A percentile compares a stretch with the other conserved stretches of the same genome.
Conservation (phyloP, 371 early-diverging fungal genomes). For the Dinochytrium kinnereticum region DNA sequence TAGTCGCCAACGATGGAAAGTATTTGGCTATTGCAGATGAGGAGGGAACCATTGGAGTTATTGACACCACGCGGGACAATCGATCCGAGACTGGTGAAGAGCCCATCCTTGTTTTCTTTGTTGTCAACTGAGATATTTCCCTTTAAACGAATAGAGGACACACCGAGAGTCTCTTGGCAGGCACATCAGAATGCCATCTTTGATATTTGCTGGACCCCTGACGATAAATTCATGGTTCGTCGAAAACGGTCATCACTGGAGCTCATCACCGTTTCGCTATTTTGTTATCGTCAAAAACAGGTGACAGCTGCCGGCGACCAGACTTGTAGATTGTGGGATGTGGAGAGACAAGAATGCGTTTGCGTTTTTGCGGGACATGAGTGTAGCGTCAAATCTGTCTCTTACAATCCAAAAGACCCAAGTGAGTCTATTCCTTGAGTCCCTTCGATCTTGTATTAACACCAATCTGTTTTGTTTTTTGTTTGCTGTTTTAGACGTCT, state of each 20-base stretch:
- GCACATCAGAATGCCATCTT: slow-evolving; percentile 66
- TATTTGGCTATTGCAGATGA: slow-evolving; percentile 71
- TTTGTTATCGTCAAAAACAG: slow-evolving; percentile 20
- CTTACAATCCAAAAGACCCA: slow-evolving; percentile 59
- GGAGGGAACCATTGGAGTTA: slow-evolving; percentile 58
- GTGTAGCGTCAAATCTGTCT: slow-evolving; percentile 61
- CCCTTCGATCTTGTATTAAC: too few species aligned
- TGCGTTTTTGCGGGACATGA: slow-evolving; percentile 60
- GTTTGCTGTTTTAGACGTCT: slow-evolving; percentile 49
- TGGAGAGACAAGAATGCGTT: slow-evolving; percentile 51
- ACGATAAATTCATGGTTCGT: slow-evolving; percentile 55
- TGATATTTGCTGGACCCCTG: slow-evolving; percentile 63
- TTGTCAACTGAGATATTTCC: too few species aligned
- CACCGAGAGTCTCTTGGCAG: slow-evolving; percentile 23
- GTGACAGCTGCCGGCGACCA: slow-evolving; percentile 68
- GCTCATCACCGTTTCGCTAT: neutral
- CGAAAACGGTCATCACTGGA: neutral
- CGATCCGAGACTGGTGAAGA: slow-evolving; percentile 40
- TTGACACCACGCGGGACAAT: slow-evolving; percentile 59
- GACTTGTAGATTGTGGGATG: slow-evolving; percentile 66
- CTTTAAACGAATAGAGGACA: too few species aligned
- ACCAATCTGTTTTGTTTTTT: neutral
- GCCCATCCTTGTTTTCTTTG: too few species aligned
- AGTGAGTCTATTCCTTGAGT: slow-evolving; percentile 52
- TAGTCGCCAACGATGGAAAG: slow-evolving; percentile 52